phyloP scores from a whole-genome alignment of 192 early-diverging fungal species.

The Podochytrium sp. region DNA sequence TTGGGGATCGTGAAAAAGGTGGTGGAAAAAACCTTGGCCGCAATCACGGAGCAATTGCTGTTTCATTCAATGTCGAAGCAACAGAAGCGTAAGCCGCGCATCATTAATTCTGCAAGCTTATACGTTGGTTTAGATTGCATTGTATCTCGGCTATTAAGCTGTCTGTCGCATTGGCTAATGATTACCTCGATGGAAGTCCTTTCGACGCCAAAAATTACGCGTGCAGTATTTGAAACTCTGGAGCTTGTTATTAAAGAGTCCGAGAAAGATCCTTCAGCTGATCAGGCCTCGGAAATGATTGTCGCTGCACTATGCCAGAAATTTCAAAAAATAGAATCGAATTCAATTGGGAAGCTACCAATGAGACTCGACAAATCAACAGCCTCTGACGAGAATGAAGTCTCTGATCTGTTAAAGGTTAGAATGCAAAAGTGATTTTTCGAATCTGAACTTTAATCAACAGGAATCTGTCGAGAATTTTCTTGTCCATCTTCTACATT shows the following conservation, averaged over 20 bases:
- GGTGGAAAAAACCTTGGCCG: conserved; percentile 66
- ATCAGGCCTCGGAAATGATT: not conserved
- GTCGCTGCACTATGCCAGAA: not conserved
- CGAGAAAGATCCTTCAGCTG: conserved; percentile 11
- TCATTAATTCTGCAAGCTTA: conserved; percentile 31
- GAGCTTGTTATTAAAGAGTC: conserved; percentile 55
- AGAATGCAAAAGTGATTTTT: not conserved
- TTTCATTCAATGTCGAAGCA: conserved; percentile 40
- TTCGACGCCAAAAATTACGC: conserved; percentile 63
- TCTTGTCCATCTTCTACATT: conserved; percentile 71
- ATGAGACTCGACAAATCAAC: not conserved
- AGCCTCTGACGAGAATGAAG: not conserved
- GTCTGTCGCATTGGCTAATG: conserved; percentile 81
- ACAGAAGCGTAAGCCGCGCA: conserved; percentile 19
- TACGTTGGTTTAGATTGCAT: conserved; percentile 46
- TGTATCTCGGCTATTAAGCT: conserved; percentile 69
- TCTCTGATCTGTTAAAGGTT: not conserved
- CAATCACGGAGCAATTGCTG: conserved; percentile 70
- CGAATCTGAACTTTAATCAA: not conserved
- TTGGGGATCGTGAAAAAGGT: conserved; percentile 54
- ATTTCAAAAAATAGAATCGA: not conserved
- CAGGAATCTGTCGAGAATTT: conserved; percentile 73
- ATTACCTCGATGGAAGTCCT: conserved; percentile 61
- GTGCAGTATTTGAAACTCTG: conserved; percentile 72
- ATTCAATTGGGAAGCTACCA: not conserved